These are phyloP conservation scores for Penicillium argentinense DNA, from an alignment of 495 filamentous ascomycete genomes.

Conservation along the genomic window DNA sequence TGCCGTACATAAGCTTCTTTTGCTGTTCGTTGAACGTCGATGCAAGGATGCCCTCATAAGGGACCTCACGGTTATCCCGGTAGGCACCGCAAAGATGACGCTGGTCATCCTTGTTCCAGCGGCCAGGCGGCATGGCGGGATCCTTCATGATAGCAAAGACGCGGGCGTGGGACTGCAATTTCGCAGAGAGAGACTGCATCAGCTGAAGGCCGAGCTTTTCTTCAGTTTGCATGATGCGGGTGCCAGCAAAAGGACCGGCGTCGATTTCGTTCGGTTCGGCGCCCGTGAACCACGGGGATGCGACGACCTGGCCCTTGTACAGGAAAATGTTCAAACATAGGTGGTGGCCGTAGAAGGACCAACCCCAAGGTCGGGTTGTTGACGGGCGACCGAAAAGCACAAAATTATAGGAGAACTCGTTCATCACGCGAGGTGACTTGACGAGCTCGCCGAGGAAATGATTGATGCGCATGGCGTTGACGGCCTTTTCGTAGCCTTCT, in stretches of 20 bases:
- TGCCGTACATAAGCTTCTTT: constrained; percentile 51
- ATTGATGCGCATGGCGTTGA: constrained; percentile 72
- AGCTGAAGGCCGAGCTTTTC: constrained; percentile 60
- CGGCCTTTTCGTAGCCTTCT: constrained; percentile 69
- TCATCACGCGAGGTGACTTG: constrained; percentile 59
- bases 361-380: constrained; percentile 61
- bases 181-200: constrained; percentile 61
- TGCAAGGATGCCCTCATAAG: constrained; percentile 64
- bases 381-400: constrained; percentile 59
- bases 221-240: constrained; percentile 63
- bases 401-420: constrained; percentile 76
- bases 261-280: constrained; percentile 77
- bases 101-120: constrained; percentile 76
- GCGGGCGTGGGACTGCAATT: constrained; percentile 51
- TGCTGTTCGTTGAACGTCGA: constrained; percentile 44
- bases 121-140: constrained; percentile 60
- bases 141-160: constrained; percentile 58
- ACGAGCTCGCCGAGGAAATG: constrained; percentile 73
- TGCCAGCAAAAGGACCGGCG: constrained; percentile 57
- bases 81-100: constrained; percentile 72
- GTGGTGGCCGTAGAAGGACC: constrained; percentile 75
- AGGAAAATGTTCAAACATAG: constrained; percentile 69
- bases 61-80: constrained; percentile 72
- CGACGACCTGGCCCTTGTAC: constrained; percentile 57
- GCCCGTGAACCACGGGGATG: constrained; percentile 71